Base-by-base conservation (phyloP, 2,329 filamentous ascomycete genomes). In the Tolypocladium cylindrosporum region DNA sequence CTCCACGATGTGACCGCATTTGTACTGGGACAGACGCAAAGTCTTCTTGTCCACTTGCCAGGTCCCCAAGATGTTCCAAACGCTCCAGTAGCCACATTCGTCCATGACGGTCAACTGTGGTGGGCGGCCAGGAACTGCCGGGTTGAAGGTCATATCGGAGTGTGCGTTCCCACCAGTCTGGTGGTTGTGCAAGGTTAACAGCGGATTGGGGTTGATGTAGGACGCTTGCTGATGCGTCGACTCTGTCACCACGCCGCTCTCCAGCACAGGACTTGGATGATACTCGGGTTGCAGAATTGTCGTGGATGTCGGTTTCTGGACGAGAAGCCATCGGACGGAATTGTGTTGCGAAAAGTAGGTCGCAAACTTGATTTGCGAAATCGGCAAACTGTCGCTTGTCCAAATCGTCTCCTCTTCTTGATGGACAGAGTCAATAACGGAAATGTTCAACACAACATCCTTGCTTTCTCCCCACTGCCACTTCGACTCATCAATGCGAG, bases 71-170 rank as follows among this genome's bases (percentile, higher is more conserved):
- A 88, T 72, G 60, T 88, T 78, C 84, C 86, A 90, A 4, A 90
- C 69, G 50, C 76, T 84, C 89, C 88, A 92, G 58, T 74, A 76
- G 1, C 87, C 88, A 40, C 73, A 73, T 55, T 83, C 76, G 64
- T 91, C 86, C 21, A 91, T 75, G 34, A 91, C 75, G 19, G 79
- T 85, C 56, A 91, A 72, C 64, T 88, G 85, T 1, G 83, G 79
- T 77, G 82, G 68, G 73, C 81, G 62, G 59, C 72, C 67, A 21
- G 60, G 62, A 6, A 66, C 66, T 4, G 71, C 70, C 0, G 86
- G 82, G 61, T 86, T 87, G 67, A 91, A 89, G 0, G 81, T 71
- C 3, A 88, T 75, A 69, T 91, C 85, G 0, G 78, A 78, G 64
- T 89, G 85, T 0, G 76, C 66, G 37, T 71, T 73, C 1, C 79